Evolutionary conservation across 495 filamentous ascomycete genomes (phyloP).

Genomic region (Aspergillus ellipticus): DNA sequence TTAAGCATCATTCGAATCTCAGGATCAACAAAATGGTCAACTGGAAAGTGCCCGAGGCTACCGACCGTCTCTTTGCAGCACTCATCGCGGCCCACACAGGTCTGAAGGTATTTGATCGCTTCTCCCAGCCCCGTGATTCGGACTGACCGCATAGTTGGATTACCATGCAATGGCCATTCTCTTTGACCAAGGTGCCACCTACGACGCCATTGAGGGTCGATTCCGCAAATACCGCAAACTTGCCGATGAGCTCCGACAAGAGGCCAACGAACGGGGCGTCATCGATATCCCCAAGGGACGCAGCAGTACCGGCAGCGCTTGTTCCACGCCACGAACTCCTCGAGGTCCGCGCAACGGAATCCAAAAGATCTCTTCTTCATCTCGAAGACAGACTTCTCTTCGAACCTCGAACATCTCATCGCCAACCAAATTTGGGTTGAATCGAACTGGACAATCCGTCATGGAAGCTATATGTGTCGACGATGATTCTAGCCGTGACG

Average conservation of each 20-base stretch:
- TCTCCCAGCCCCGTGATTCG: neutral
- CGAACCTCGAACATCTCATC: neutral
- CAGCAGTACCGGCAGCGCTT: neutral
- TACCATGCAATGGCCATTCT: slow-evolving; percentile 18
- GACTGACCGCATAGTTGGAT: slow-evolving; percentile 15
- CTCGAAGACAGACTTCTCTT: slow-evolving; percentile 1
- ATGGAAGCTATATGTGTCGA: slow-evolving; percentile 20
- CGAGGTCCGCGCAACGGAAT: slow-evolving; percentile 13
- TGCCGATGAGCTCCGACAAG: slow-evolving; percentile 19
- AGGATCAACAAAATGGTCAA: slow-evolving; percentile 31
- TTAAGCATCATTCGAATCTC: neutral
- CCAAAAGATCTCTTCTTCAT: slow-evolving; percentile 9
- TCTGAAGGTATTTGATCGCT: slow-evolving; percentile 14
- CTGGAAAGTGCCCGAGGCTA: slow-evolving; percentile 29
- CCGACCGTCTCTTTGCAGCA: slow-evolving; percentile 29
- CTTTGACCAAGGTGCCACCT: slow-evolving; percentile 23
- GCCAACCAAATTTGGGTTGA: slow-evolving; percentile 1
- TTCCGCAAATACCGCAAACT: slow-evolving; percentile 18
- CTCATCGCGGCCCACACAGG: slow-evolving; percentile 27
- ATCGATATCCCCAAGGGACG: slow-evolving; percentile 11
- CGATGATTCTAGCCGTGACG: slow-evolving; percentile 1
- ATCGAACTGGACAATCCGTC: neutral
- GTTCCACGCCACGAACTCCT: slow-evolving; percentile 18
- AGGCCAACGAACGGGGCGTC: slow-evolving; percentile 5
- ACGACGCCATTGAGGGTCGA: slow-evolving; percentile 21